Conservation (phyloP, 192 early-diverging fungal genomes). For the Chytriomyces confervae region DNA sequence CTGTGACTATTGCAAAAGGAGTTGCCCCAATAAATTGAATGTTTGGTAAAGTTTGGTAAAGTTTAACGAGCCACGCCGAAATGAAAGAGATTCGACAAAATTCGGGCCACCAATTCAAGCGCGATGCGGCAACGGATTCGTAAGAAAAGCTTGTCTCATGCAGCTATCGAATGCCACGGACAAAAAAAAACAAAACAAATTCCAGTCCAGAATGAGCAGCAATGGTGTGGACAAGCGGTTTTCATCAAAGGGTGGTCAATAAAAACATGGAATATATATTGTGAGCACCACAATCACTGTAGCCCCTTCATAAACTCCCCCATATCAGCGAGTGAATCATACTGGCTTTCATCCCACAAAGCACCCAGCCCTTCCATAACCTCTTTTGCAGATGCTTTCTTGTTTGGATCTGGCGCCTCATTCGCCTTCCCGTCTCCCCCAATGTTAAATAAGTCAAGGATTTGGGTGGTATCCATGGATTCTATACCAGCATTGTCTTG, state of each 20-base stretch:
- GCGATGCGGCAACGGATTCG: background rate
- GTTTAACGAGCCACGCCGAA: background rate
- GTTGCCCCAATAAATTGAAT: background rate
- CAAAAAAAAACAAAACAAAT: background rate
- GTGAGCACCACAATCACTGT: background rate
- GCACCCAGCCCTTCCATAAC: slow-evolving; percentile 78
- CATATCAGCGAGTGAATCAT: slow-evolving; percentile 49
- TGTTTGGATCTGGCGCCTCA: slow-evolving; percentile 46
- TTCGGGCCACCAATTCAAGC: background rate
- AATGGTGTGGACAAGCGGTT: background rate
- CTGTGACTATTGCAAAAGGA: no score
- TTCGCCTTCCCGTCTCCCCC: slow-evolving; percentile 51
- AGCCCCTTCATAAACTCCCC: slow-evolving; percentile 28
- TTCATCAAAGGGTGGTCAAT: background rate
- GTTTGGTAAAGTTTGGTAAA: slow-evolving; percentile 1
- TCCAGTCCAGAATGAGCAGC: background rate
- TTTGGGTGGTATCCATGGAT: slow-evolving; percentile 95
- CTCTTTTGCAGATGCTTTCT: slow-evolving; percentile 68
- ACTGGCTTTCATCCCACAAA: slow-evolving; percentile 86
- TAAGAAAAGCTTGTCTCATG: background rate
- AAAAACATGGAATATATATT: no score
- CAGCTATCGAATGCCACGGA: background rate
- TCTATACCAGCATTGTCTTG: slow-evolving; percentile 93
- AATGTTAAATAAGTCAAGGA: slow-evolving; percentile 92
- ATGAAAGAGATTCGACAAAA: background rate